These are phyloP conservation scores for Passiflora organensis DNA, from an alignment of 345 rosid species.

Conservation along the genomic window DNA sequence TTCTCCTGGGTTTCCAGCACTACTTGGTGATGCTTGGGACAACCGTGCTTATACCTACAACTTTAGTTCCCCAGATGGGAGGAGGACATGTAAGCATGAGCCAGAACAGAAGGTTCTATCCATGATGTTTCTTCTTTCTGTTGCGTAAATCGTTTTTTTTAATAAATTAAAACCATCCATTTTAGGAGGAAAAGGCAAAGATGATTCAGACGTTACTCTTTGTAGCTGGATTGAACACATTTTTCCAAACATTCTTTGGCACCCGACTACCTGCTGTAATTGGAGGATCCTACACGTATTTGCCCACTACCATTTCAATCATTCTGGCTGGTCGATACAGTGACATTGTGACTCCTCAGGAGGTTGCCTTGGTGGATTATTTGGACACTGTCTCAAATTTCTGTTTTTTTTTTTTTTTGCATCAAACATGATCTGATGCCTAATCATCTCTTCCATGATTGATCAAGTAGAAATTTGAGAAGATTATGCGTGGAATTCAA, in stretches of 20 bases:
- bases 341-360: slow-evolving; percentile 70
- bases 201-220: slow-evolving; percentile 87
- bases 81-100: slow-evolving; percentile 71
- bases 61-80: slow-evolving; percentile 92
- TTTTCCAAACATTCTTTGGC: slow-evolving; percentile 71
- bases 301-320: slow-evolving; percentile 79
- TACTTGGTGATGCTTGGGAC: slow-evolving; percentile 98
- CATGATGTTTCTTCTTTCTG: slow-evolving; percentile 8
- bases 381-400: neutral
- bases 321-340: slow-evolving; percentile 80
- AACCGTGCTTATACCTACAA: slow-evolving; percentile 74
- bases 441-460: slow-evolving; percentile 12
- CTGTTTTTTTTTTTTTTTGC: neutral
- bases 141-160: slow-evolving; percentile 11
- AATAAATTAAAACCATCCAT: neutral
- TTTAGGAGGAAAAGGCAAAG: slow-evolving; percentile 88
- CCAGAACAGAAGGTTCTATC: neutral
- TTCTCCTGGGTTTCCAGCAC: slow-evolving; percentile 90
- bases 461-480: slow-evolving; percentile 64
- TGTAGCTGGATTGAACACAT: slow-evolving; percentile 86
- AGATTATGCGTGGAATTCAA: slow-evolving; percentile 84
- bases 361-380: slow-evolving; percentile 62
- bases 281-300: slow-evolving; percentile 74
- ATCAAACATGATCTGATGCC: neutral
- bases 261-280: slow-evolving; percentile 90